phyloP scores from a whole-genome alignment of 169 alveolate genomes.

The Eimeria praecox region DNA sequence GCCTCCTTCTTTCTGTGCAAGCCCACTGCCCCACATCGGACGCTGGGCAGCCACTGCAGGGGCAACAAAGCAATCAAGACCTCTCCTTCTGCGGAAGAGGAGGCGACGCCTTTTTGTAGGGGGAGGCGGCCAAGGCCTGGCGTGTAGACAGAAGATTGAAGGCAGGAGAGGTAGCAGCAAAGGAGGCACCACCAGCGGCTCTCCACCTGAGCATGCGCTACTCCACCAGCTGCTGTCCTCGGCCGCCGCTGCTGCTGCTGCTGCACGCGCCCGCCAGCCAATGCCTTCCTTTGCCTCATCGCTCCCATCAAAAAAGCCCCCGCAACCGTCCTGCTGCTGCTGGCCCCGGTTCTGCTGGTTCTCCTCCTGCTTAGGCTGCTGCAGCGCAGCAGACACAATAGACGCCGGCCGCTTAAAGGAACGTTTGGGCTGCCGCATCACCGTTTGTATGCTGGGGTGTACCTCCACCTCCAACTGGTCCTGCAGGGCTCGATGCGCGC shows the following conservation, averaged over 20 bases:
- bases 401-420: neutral
- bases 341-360: neutral
- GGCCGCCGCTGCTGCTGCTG: slow-evolving; percentile 45
- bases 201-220: neutral
- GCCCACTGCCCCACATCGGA: neutral
- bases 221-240: slow-evolving; percentile 67
- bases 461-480: neutral
- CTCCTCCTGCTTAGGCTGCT: neutral
- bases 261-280: slow-evolving; percentile 66
- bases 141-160: slow-evolving; percentile 45
- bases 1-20: neutral
- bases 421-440: neutral
- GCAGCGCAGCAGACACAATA: neutral
- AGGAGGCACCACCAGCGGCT: slow-evolving; percentile 57
- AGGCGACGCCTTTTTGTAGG: slow-evolving; percentile 49
- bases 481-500: neutral
- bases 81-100: slow-evolving; percentile 11
- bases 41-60: slow-evolving; percentile 22
- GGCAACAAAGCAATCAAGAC: slow-evolving; percentile 23
- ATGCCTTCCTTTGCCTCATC: neutral
- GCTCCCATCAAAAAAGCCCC: neutral
- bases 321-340: neutral
- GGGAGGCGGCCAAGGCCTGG: slow-evolving; percentile 68
- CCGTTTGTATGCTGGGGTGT: too few relatives aligned
- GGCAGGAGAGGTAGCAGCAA: slow-evolving; percentile 53